Percentiles rank a stretch among this genome's conserved stretches.
These are phyloP conservation scores for Mimosa bimucronata DNA, from an alignment of 306 rosid species.

Conservation along the genomic window DNA sequence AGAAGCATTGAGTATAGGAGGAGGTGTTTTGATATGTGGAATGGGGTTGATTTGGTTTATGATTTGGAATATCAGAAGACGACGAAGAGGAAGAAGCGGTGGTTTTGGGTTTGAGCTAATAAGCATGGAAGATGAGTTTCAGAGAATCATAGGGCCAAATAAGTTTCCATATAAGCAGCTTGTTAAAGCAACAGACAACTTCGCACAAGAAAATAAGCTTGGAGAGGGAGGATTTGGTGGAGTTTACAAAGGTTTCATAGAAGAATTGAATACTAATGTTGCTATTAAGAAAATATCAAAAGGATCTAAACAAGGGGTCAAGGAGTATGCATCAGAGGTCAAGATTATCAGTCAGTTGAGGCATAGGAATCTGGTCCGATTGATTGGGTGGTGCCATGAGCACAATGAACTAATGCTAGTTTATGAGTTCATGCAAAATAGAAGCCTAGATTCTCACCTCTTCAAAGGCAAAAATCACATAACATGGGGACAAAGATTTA, in stretches of 20 bases:
- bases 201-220: constrained; percentile 41
- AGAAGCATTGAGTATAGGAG: constrained; percentile 36
- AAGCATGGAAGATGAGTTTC: constrained; percentile 43
- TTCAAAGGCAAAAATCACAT: constrained; percentile 34
- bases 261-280: background rate
- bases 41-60: constrained; percentile 24
- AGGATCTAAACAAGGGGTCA: constrained; percentile 9
- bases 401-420: constrained; percentile 35
- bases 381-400: constrained; percentile 52
- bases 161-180: constrained; percentile 46
- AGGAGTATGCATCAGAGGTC: constrained; percentile 16
- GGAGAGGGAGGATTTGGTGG: constrained; percentile 58
- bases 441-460: constrained; percentile 49
- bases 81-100: constrained; percentile 5
- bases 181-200: constrained; percentile 40
- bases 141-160: constrained; percentile 32
- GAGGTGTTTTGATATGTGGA: constrained; percentile 12
- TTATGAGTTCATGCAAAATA: constrained; percentile 50
- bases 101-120: constrained; percentile 13
- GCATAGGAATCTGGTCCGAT: constrained; percentile 44
- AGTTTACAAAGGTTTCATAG: constrained; percentile 12
- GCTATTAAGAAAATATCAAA: constrained; percentile 31
- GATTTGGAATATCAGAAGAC: constrained; percentile 17
- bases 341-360: constrained; percentile 28
- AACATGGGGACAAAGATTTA: constrained; percentile 42